Conservation (phyloP, 495 filamentous ascomycete genomes). For the Xylaria telfairii region DNA sequence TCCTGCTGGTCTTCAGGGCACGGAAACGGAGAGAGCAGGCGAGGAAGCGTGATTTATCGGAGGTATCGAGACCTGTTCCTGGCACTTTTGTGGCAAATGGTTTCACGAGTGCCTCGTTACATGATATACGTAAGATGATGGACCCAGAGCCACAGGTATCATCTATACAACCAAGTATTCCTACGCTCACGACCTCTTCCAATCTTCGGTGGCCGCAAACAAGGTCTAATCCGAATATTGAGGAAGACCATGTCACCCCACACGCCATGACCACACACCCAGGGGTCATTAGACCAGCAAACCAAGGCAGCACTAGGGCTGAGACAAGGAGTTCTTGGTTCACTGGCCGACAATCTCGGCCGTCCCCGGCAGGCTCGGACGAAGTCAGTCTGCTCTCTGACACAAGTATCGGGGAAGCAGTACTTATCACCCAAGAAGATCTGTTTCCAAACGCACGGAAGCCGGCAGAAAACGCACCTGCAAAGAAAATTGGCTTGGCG, state of each 20-base stretch:
- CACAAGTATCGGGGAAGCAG: slow-evolving; percentile 36
- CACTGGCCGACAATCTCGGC: slow-evolving; percentile 14
- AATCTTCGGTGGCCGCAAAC: slow-evolving; percentile 24
- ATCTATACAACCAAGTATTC: neutral
- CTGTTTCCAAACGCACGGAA: slow-evolving; percentile 23
- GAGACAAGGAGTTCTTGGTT: slow-evolving; percentile 30
- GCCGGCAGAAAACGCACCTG: slow-evolving; percentile 29
- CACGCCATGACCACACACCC: slow-evolving; percentile 35
- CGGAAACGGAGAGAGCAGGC: slow-evolving; percentile 33
- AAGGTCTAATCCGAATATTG: slow-evolving; percentile 19
- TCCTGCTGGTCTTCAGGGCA: slow-evolving; percentile 32
- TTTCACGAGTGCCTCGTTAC: slow-evolving; percentile 21
- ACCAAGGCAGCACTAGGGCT: slow-evolving; percentile 26
- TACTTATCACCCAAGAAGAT: slow-evolving; percentile 32
- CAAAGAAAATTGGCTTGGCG: slow-evolving; percentile 38
- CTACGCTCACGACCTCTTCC: slow-evolving; percentile 14
- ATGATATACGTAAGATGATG: slow-evolving; percentile 30
- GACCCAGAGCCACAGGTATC: slow-evolving; percentile 28
- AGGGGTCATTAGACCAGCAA: slow-evolving; percentile 20
- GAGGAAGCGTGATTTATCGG: slow-evolving; percentile 31
- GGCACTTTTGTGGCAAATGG: slow-evolving; percentile 42
- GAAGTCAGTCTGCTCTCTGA: slow-evolving; percentile 40
- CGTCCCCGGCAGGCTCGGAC: slow-evolving; percentile 32
- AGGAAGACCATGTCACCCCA: slow-evolving; percentile 25
- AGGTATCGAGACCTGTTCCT: slow-evolving; percentile 52